These are phyloP conservation scores for Aschersonia sp. DNA, from an alignment of 2,329 filamentous ascomycete genomes.

Conservation along the genomic window DNA sequence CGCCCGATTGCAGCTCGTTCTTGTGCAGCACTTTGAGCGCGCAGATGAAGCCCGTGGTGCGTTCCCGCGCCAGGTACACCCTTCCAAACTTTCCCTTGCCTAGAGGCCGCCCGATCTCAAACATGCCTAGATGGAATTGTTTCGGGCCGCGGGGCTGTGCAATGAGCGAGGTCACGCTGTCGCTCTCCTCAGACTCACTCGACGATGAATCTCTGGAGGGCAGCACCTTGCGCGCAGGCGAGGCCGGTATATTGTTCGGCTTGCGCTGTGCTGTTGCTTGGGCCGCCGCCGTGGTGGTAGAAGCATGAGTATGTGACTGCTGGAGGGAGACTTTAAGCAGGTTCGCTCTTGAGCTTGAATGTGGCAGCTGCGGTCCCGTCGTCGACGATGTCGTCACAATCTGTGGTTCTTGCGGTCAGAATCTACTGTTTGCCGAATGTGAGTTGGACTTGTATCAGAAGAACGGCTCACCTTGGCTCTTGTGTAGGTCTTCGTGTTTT, in stretches of 20 bases:
- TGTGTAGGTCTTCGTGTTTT: constrained; percentile 35
- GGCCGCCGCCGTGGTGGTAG: constrained; percentile 45
- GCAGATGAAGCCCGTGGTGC: constrained; percentile 53
- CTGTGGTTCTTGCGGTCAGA: constrained; percentile 12
- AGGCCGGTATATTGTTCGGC: constrained; percentile 22
- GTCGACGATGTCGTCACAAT: constrained; percentile 10
- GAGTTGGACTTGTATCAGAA: background rate
- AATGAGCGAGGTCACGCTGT: constrained; percentile 20
- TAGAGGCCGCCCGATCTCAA: constrained; percentile 59
- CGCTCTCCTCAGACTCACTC: constrained; percentile 32
- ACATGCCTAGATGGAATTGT: constrained; percentile 39
- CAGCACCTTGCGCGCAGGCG: constrained; percentile 36
- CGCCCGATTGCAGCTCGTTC: constrained; percentile 51
- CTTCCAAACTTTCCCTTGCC: constrained; percentile 64
- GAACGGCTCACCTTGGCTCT: constrained; percentile 58
- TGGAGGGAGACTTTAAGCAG: constrained; percentile 68
- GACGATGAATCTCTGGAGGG: constrained; percentile 25
- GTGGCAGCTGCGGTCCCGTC: constrained; percentile 23
- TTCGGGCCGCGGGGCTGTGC: constrained; percentile 3
- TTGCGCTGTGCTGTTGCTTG: background rate
- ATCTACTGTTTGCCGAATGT: background rate
- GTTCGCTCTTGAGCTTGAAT: constrained; percentile 55
- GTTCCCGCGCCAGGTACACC: constrained; percentile 57
- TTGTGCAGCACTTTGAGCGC: constrained; percentile 62
- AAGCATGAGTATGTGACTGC: constrained; percentile 52